Base-by-base conservation (phyloP, 1,284 basidiomycete species). In the Malassezia slooffiae region DNA sequence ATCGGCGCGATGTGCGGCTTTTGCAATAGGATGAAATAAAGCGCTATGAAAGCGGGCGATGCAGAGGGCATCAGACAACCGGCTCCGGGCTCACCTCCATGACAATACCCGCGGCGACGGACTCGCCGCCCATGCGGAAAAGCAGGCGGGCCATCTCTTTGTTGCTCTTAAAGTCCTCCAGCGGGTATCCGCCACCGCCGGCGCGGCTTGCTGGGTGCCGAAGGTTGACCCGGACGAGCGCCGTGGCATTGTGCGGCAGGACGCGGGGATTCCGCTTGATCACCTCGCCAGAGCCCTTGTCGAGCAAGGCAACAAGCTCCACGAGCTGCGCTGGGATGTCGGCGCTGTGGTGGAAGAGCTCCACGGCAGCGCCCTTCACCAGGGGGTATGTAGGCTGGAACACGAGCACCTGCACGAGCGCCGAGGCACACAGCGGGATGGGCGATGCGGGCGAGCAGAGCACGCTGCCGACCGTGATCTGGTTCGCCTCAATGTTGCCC, bases 121-220 rank as follows among this genome's bases (percentile, higher is more conserved):
- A 40, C 73, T 96, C 89, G 0, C 93, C 91, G 15, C 80, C 80
- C 50, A 90, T 75, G 28, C 91, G 75, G 50, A 97, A 75, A 41
- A 97, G 70, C 34, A 97, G 78, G 31, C 91, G 75, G 0, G 90
- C 90, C 91, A 97, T 93, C 54, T 93, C 87, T 72, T 96, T 96
- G 72, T 89, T 96, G n/a, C 74, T 74, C 3, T 79, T 72, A 52
- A 91, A 91, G 1, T 83, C 78, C 67, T 97, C 91, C 23, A 69
- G 39, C 17, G 64, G 59, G 21, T 54, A 51, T 9, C 58, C 59
- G 2, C 48, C 53, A 32, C 41, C 41, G 11, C 56, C 58, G 0
- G 52, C 54, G n/a, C n/a, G 16, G 49, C 49, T 16, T 51, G 51
- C n/a, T n/a, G n/a, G n/a, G n/a, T n/a, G n/a, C n/a, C n/a, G n/a